phyloP scores from a whole-genome alignment of 495 filamentous ascomycete species.

The Talaromyces stipitatus region DNA sequence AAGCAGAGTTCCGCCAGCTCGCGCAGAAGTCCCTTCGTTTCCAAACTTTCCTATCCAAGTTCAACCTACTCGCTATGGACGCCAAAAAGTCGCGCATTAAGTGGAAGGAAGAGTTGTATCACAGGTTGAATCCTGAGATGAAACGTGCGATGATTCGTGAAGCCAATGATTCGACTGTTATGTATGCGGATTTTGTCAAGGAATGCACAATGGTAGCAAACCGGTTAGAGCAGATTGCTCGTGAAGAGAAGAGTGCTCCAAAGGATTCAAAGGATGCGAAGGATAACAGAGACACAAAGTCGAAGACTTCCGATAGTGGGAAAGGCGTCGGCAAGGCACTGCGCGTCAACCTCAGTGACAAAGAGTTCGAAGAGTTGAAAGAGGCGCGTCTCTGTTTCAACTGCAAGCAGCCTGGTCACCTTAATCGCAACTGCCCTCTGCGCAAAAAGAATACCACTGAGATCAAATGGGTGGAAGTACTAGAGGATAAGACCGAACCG shows the following conservation, averaged over 20 bases:
- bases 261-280: background rate
- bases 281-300: too few relatives aligned
- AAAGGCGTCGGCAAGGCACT: too few relatives aligned
- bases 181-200: background rate
- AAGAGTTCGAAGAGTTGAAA: too few relatives aligned
- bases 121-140: background rate
- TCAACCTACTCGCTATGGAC: slow-evolving; percentile 1
- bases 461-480: too few relatives aligned
- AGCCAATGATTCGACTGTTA: background rate
- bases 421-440: too few relatives aligned
- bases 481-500: too few relatives aligned
- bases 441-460: too few relatives aligned
- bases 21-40: slow-evolving; percentile 1
- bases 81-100: background rate
- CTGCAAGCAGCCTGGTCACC: background rate
- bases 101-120: slow-evolving; percentile 4
- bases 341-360: background rate
- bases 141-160: background rate
- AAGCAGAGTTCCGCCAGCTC: slow-evolving; percentile 1
- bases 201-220: background rate
- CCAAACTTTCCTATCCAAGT: slow-evolving; percentile 6
- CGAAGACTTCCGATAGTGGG: background rate
- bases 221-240: background rate
- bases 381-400: too few relatives aligned
- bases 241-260: background rate